A percentile compares a stretch with the other conserved stretches of the same genome.
Evolutionary conservation across 129 eudicot genomes (phyloP).

Genomic region (Apium graveolens): DNA sequence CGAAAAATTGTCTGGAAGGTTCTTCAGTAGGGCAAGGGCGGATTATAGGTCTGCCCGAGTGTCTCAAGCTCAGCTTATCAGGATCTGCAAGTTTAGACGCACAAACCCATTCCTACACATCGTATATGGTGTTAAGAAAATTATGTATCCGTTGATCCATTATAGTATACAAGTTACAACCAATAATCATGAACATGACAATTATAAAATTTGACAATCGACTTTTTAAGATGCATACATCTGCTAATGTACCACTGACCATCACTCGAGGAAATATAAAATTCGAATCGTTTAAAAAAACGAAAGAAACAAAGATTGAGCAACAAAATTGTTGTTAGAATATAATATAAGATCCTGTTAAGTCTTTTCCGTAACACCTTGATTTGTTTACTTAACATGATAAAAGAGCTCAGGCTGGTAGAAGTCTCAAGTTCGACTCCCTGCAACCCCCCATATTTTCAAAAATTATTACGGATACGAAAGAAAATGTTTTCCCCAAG

Average conservation of each 20-base stretch:
- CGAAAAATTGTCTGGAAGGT: constrained; percentile 17
- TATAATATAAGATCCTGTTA: too few relatives aligned
- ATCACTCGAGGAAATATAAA: neutral
- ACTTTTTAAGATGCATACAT: neutral
- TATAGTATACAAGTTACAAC: neutral
- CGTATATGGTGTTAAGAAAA: neutral
- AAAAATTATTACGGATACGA: too few relatives aligned
- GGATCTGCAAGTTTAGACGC: constrained; percentile 36
- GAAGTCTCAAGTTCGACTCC: too few relatives aligned
- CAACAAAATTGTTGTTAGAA: neutral
- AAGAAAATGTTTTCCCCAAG: too few relatives aligned
- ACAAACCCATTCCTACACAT: constrained; percentile 53
- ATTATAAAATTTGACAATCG: too few relatives aligned
- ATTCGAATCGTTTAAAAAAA: neutral
- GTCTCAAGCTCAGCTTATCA: constrained; percentile 47
- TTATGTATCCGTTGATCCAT: neutral
- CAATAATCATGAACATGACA: neutral
- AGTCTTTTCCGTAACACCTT: too few relatives aligned
- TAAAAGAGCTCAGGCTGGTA: too few relatives aligned
- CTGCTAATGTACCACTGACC: neutral
- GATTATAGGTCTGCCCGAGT: constrained; percentile 36
- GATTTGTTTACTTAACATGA: too few relatives aligned
- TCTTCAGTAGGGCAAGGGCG: constrained; percentile 48
- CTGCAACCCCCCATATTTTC: too few relatives aligned
- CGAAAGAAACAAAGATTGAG: neutral